Evolutionary conservation across 208 protist species (phyloP).

Genomic region (Leishmania arabica): DNA sequence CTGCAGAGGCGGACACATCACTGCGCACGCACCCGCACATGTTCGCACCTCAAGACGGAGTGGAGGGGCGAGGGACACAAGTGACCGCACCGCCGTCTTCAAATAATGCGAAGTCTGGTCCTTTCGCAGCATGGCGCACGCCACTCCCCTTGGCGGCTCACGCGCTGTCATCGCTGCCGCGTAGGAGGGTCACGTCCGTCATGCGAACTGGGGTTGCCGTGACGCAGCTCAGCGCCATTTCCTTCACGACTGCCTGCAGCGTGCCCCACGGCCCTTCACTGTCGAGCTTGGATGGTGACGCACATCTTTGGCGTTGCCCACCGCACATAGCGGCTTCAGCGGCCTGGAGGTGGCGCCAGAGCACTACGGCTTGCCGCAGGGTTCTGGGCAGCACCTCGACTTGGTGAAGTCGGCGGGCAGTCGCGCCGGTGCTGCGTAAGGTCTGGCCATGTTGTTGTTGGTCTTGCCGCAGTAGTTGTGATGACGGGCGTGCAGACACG

Average conservation of each 20-base stretch:
- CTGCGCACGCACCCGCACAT: neutral
- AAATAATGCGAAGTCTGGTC: neutral
- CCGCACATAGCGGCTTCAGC: neutral
- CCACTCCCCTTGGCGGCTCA: neutral
- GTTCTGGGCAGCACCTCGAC: slow-evolving; percentile 32
- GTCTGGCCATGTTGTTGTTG: slow-evolving; percentile 1
- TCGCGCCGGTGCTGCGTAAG: neutral
- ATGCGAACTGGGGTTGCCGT: slow-evolving; percentile 32
- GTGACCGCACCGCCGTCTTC: neutral
- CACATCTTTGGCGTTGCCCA: neutral
- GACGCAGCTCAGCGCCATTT: slow-evolving; percentile 28
- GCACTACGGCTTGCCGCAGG: slow-evolving; percentile 36
- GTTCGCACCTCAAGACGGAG: neutral
- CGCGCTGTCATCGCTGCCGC: neutral
- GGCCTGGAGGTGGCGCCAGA: slow-evolving; percentile 35
- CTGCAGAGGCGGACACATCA: neutral
- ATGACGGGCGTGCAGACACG: neutral
- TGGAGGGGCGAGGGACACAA: neutral
- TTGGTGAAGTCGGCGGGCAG: slow-evolving; percentile 20
- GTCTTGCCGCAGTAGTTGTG: neutral
- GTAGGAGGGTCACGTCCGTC: slow-evolving; percentile 28
- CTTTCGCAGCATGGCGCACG: neutral
- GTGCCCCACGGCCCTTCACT: slow-evolving; percentile 7
- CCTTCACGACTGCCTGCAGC: slow-evolving; percentile 28
- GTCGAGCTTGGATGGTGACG: neutral